These are phyloP conservation scores for Parasarocladium wereldwijsianum DNA, from an alignment of 2,329 filamentous ascomycete species.

Conservation along the genomic window DNA sequence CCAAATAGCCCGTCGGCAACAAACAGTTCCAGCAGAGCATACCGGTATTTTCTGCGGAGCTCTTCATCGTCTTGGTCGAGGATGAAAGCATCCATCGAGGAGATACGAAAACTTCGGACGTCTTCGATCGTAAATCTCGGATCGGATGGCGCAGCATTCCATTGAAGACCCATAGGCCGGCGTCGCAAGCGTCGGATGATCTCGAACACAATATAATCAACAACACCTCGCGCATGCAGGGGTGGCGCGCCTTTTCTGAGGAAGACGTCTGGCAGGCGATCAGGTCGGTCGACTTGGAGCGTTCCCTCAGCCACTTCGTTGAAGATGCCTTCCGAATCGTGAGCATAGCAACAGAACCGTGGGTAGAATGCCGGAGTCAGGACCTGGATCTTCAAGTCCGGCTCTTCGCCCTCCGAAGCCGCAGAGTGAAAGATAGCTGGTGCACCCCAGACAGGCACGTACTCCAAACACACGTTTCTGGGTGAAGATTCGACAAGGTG, in stretches of 20 bases:
- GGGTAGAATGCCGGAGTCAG: conserved; percentile 54
- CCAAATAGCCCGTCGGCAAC: conserved; percentile 24
- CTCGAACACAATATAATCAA: conserved; percentile 26
- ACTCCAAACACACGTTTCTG: too few relatives aligned
- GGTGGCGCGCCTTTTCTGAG: conserved; percentile 22
- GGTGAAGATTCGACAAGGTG: conserved; percentile 32
- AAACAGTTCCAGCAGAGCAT: conserved; percentile 25
- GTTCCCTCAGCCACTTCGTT: conserved; percentile 47
- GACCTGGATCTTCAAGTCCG: conserved; percentile 43
- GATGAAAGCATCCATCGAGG: conserved; percentile 35
- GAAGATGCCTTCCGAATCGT: conserved; percentile 47
- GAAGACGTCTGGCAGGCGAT: conserved; percentile 31
- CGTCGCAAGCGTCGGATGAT: conserved; percentile 28
- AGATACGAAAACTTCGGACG: conserved; percentile 31
- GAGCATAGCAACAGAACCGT: conserved; percentile 46
- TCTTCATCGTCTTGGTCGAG: conserved; percentile 16
- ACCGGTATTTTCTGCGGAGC: conserved; percentile 19
- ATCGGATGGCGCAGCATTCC: too few relatives aligned
- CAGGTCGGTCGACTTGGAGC: conserved; percentile 38
- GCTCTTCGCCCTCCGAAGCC: too few relatives aligned
- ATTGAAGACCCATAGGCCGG: conserved; percentile 17
- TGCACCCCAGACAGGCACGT: too few relatives aligned
- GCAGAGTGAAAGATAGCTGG: too few relatives aligned
- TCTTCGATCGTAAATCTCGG: conserved; percentile 16
- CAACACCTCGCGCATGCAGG: conserved; percentile 17